Evolutionary conservation across 129 eudicot species (phyloP).

Genomic region (Calendula officinalis): DNA sequence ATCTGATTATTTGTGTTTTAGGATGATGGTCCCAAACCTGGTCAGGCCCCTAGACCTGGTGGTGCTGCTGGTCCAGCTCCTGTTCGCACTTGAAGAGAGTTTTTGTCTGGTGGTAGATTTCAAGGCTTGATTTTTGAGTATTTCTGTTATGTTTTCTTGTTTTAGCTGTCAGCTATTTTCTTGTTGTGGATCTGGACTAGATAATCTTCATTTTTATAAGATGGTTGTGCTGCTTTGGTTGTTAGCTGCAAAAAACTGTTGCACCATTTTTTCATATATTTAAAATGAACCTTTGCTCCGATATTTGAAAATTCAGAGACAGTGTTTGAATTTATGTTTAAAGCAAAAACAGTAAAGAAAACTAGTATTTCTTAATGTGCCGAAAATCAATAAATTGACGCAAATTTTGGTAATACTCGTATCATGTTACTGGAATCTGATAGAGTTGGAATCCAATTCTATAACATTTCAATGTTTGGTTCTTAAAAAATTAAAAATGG

Average conservation of each 20-base stretch:
- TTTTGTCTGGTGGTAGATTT: conserved; percentile 7
- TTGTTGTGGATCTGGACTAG: neutral
- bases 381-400: too few relatives aligned
- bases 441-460: too few relatives aligned
- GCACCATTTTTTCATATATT: too few relatives aligned
- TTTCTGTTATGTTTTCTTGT: neutral
- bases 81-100: conserved; percentile 35
- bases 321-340: too few relatives aligned
- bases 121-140: conserved; percentile 10
- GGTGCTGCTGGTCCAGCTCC: conserved; percentile 60
- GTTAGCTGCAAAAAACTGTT: neutral
- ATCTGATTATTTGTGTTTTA: conserved; percentile 18
- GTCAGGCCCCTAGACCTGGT: conserved; percentile 51
- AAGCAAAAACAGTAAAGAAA: too few relatives aligned
- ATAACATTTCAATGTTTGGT: too few relatives aligned
- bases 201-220: conserved; percentile 5
- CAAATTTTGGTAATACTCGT: too few relatives aligned
- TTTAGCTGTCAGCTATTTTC: conserved; percentile 9
- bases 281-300: too few relatives aligned
- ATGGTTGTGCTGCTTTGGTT: neutral
- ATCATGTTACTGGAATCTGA: too few relatives aligned
- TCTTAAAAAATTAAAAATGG: too few relatives aligned
- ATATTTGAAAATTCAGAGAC: too few relatives aligned
- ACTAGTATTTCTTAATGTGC: too few relatives aligned
- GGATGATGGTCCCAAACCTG: conserved; percentile 70